Evolutionary conservation across 306 rosid species (phyloP), one percentile per base, ranked within the genome.

Genomic region (Neltuma alba): DNA sequence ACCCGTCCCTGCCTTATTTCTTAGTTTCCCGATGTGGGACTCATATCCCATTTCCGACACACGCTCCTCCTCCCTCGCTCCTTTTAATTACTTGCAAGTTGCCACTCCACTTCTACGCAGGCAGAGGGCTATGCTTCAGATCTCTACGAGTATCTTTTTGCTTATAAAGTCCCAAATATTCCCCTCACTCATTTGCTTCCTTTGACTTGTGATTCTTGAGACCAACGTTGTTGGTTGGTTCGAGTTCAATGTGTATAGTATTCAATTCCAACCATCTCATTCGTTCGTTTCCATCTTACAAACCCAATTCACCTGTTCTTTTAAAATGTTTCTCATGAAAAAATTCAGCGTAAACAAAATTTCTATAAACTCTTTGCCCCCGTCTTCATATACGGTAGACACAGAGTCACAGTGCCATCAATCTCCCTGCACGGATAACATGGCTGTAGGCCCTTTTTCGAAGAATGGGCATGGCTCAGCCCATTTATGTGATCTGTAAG

Each of bases 21-120:
- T 0, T 0, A 0, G 4, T 2, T 44, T 12, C 4, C 0, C 92
- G 78, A 86, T 90, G 92, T 89, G 85, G 82, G 79, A 70, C 61
- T 54, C 7, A 0, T 21, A 7, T 2, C 6, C 9, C 15, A 9
- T 27, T 13, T 9, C 18, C 16, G 23, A 23, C 9, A 7, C 12
- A 1, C 10, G 2, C 0, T 3, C 14, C 61, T 8, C n/a, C n/a
- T n/a, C n/a, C n/a, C n/a, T n/a, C n/a, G n/a, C n/a, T n/a, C n/a
- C n/a, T n/a, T n/a, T n/a, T n/a, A n/a, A n/a, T n/a, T n/a, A n/a
- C n/a, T n/a, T n/a, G n/a, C n/a, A n/a, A n/a, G n/a, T n/a, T n/a
- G n/a, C n/a, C n/a, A n/a, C n/a, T n/a, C n/a, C n/a, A n/a, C n/a
- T n/a, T n/a, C n/a, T n/a, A n/a, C n/a, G n/a, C n/a, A n/a, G n/a